phyloP scores from a whole-genome alignment of 2,329 filamentous ascomycete genomes.

The Stagonosporopsis vannaccii region DNA sequence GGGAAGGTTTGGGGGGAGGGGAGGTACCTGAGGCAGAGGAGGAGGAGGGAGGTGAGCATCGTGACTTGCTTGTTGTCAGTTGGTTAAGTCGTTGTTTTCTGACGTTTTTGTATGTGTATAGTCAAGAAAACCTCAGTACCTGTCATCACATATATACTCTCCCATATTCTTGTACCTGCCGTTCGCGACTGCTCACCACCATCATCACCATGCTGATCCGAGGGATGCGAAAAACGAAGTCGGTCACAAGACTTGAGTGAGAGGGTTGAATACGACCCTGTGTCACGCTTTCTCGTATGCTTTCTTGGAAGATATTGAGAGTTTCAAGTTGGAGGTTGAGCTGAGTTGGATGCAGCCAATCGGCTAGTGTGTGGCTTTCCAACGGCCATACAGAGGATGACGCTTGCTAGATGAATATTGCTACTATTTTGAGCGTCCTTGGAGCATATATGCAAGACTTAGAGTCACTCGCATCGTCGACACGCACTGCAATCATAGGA shows the following conservation, averaged over 20 bases:
- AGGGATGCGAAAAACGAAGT: conserved; percentile 3
- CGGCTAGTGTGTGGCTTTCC: conserved; percentile 5
- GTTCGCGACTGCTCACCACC: neutral
- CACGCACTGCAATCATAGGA: neutral
- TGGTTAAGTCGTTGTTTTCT: neutral
- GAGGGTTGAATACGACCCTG: neutral
- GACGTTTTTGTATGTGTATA: neutral
- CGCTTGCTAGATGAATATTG: conserved; percentile 1
- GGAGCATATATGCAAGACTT: neutral
- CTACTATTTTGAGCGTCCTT: conserved; percentile 4
- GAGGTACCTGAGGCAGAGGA: neutral
- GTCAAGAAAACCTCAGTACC: neutral
- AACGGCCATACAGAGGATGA: conserved; percentile 5
- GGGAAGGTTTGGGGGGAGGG: neutral
- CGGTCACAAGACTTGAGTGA: conserved; percentile 2
- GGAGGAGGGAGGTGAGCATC: neutral
- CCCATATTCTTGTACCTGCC: neutral
- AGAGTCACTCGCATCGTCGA: neutral
- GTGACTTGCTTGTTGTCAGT: neutral
- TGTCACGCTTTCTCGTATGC: conserved; percentile 7
- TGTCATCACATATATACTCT: neutral
- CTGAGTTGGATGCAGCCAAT: conserved; percentile 4
- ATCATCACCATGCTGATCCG: neutral
- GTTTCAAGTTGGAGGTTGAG: conserved; percentile 1
- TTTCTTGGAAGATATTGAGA: neutral